Evolutionary conservation across 1,284 basidiomycete species (phyloP), one percentile per base, ranked within the genome.

Genomic region (Pisolithus thermaeus): DNA sequence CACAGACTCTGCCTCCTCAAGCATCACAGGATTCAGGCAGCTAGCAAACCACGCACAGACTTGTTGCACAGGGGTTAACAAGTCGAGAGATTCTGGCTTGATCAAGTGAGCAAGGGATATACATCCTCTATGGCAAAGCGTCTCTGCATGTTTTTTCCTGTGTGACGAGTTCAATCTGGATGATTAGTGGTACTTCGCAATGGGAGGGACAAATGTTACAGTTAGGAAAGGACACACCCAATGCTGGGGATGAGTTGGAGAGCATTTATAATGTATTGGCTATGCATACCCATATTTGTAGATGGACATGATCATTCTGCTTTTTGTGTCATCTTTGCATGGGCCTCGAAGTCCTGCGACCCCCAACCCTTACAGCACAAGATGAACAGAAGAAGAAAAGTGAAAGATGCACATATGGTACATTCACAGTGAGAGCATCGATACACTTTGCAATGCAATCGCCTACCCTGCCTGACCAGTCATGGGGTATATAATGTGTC

Each of bases 91-190:
- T 51, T 67, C 46, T 7, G 73, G 72, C n/a, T 66, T 58, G 20
- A 51, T 59, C 30, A 83, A 62, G 46, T 78, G 71, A 9, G 63
- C 61, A 16, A 75, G n/a, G 1, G 69, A 69, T 50, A 52, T 63
- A 52, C 77, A 81, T 9, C 81, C 81, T 14, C 72, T 74, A 3
- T 70, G 66, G 38, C 74, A 69, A 3, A 83, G 70, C 18, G 66
- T 57, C 32, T 64, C 59, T 4, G 80, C 80, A 28, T 64, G 77
- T 8, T 54, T 58, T 32, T 52, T 40, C n/a, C 76, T 77, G 55
- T 27, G 46, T 14, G 30, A 49, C 35, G 32, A 5, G 11, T 35
- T 4, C 32, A 35, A 3, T 35, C 32, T 12, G 12, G 12, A 5
- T 14, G 11, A 14, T 35, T 35, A 35, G 32, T 5, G 3, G 32